Base-by-base conservation (phyloP, 2,329 filamentous ascomycete species). In the Cercospora berteroae region DNA sequence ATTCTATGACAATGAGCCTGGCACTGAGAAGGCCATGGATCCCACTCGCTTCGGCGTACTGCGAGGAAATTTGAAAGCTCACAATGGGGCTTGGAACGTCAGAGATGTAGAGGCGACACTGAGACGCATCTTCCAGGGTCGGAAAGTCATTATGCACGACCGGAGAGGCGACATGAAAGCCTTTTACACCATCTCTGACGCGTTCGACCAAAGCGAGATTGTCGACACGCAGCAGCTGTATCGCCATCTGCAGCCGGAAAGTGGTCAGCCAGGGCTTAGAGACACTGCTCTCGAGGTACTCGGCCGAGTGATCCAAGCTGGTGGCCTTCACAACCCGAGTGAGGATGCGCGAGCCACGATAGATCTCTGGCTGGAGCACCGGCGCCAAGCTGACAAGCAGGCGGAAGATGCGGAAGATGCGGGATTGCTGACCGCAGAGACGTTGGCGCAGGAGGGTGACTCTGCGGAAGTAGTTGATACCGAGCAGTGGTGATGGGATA, bases 321-420 rank as follows among this genome's bases (percentile, higher is more conserved):
- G 2, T 1, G 57, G 25, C 10, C 64, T 66, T 18, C 66, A 71
- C 56, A 36, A 39, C 3, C 68, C 62, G 16, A 59, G 60, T 9
- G 68, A 71, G 39, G 68, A 71, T 39, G 66, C 66, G 5, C 27
- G 31, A 36, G 62, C 70, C 0, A 71, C 70, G 2, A 70, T 71
- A 61, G 52, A 60, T n/a, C 39, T 70, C 20, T 69, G 65, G 18
- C 63, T 20, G 31, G 23, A n/a, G 29, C 57, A 60, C 25, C 9
- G 36, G 29, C 16, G n/a, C 10, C 23, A 33, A 33, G 52, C 52
- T 18, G 27, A 50, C 10, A 18, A 16, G 20, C 18, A 25, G 10
- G 44, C 44, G 10, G 44, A 23, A 20, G 44, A 50, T 2, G 20
- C 20, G 1, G 20, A 20, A 12, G 20, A 18, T 12, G 18, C 18